Base-by-base conservation (phyloP, 164 flowering plant species). In the Piper betle region DNA sequence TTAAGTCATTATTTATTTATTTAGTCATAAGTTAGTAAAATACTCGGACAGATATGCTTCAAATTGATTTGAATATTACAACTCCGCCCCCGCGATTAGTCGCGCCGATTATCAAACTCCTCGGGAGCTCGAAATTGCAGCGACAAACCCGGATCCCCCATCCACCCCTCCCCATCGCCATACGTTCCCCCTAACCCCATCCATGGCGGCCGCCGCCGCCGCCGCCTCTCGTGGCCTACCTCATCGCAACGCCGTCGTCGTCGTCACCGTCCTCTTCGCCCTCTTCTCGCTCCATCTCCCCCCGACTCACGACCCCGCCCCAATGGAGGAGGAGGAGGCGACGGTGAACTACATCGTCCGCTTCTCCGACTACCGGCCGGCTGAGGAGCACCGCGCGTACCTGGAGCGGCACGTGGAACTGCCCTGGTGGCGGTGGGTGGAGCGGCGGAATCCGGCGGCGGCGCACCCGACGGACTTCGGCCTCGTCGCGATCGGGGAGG, bases 401-500 rank as follows among this genome's bases (percentile, higher is more conserved):
- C 77, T 93, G n/a, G 71, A 80, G 63, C 59, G 70, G 37, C 67
- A 61, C 12, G 54, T 86, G 37, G 61, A 66, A 52, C 69, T 72
- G 3, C 57, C 53, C 41, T 86, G 88, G 11, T 93, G 99, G 99
- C 68, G 70, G 48, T 93, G 99, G 99, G 79, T 93, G 72, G 86
- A 86, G 70, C 60, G 99, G 70, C 67, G 70, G 56, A 86, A 86
- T 58, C 84, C 97, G 3, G 97, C 96, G 12, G 66, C 84, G 18
- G 66, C 65, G 63, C 90, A 68, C 68, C 95, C 97, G 16, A 93
- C 99, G 5, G 97, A 93, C 68, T 93, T 93, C 52, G 99, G 87
- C 5, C 62, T 93, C 16, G 76, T 90, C 5, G 68, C 82, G 58
- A 80, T 93, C 50, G 79, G 80, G 37, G 82, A 81, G 6, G 52